Evolutionary conservation across 306 rosid species (phyloP), one percentile per base, ranked within the genome.

Genomic region (Sphenostylis stenocarpa): DNA sequence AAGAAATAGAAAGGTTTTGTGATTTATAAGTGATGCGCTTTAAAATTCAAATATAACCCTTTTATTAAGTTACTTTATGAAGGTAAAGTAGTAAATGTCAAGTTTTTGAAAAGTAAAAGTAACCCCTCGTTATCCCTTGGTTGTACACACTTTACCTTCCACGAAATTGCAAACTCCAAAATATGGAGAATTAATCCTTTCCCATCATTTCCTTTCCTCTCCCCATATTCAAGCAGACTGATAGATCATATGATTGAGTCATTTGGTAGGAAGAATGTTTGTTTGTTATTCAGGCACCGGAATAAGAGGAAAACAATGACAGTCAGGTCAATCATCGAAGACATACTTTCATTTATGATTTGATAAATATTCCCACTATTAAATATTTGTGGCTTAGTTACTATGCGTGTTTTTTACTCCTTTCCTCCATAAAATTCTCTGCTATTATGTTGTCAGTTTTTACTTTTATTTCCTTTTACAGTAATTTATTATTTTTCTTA

Each of bases 271-370:
- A 66, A 33, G 17, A 29, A 20, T 51, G 15, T 51, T 48, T 72
- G 38, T 60, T 24, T 14, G 63, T 38, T 9, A 38, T 58, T 29
- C 41, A 29, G 78, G 48, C 43, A 48, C 9, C 8, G 45, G 58
- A 76, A 57, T 44, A 45, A 36, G 66, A 64, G 57, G 2, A 45
- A 82, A 36, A 38, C 67, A 70, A 26, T 41, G 75, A 33, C 24
- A 48, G 44, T 45, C 43, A 66, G 21, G n/a, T 80, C 72, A 47
- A 57, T 65, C 80, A 49, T 84, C 34, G 29, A 69, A 60, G 45
- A 70, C 9, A 9, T 28, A 23, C 7, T 28, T 57, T 26, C 28
- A 76, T 75, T 29, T 21, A 41, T 53, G 61, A 65, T 66, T 55
- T 64, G 39, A 26, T n/a, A 57, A 66, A 62, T 56, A 41, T 61